Percentiles rank a stretch among this genome's conserved stretches.
phyloP scores from a whole-genome alignment of 225 moss, liverwort and hornwort genomes.

The Physcomitrellopsis africana region DNA sequence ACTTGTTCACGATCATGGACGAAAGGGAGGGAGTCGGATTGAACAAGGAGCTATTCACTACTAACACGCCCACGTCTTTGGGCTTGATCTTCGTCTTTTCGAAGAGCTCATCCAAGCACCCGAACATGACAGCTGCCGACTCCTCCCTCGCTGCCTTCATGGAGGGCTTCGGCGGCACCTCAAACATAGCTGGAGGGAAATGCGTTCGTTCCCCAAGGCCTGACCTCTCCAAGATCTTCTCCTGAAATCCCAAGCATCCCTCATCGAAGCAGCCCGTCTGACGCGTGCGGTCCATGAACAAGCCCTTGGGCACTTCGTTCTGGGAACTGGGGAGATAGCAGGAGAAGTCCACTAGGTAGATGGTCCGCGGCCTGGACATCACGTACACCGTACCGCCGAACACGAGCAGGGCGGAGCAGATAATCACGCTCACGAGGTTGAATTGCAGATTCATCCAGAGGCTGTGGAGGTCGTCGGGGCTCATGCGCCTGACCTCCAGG shows the following conservation, averaged over 20 bases:
- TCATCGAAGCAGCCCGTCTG: conserved; percentile 31
- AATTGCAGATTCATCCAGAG: conserved; percentile 38
- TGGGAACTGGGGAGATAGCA: conserved; percentile 18
- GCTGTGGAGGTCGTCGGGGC: conserved; percentile 15
- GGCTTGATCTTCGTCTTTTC: conserved; percentile 22
- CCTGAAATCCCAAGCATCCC: conserved; percentile 20
- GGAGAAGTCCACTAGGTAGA: conserved; percentile 32
- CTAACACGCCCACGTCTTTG: conserved; percentile 33
- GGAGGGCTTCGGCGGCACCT: conserved; percentile 22
- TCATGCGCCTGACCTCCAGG: conserved; percentile 28
- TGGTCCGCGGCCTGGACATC: conserved; percentile 31
- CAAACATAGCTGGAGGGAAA: conserved; percentile 36
- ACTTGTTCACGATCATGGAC: conserved; percentile 35
- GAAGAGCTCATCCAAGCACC: conserved; percentile 35
- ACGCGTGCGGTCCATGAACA: conserved; percentile 34
- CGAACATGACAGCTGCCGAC: conserved; percentile 24
- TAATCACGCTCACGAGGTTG: conserved; percentile 33
- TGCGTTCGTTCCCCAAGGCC: conserved; percentile 26
- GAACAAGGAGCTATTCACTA: conserved; percentile 37
- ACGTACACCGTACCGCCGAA: conserved; percentile 27
- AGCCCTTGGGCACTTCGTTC: conserved; percentile 18
- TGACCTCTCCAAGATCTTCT: conserved; percentile 33
- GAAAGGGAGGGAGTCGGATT: conserved; percentile 34
- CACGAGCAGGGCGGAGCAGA: conserved; percentile 27
- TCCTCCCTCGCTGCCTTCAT: conserved; percentile 26